Percentiles rank a stretch among this genome's conserved stretches.
phyloP scores from a whole-genome alignment of 805 yeast species.

The Ogataea zsoltii region DNA sequence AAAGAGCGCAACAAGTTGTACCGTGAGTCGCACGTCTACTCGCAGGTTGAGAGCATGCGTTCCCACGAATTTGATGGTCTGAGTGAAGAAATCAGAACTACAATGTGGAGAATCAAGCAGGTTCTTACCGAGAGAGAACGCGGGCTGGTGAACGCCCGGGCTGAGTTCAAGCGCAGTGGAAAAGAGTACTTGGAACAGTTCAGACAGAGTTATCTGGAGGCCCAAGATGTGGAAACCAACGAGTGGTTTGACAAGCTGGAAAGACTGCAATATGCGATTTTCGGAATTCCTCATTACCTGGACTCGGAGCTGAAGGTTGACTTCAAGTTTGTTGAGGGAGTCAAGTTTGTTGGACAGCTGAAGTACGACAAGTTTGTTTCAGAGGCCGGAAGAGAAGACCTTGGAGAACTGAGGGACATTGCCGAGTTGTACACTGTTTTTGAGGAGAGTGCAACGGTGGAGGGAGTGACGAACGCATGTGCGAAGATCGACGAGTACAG shows the following conservation, averaged over 20 bases:
- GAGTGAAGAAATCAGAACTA: slow-evolving; percentile 49
- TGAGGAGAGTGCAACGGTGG: slow-evolving; percentile 37
- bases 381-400: slow-evolving; percentile 39
- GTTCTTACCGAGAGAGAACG: slow-evolving; percentile 84
- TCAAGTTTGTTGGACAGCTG: slow-evolving; percentile 66
- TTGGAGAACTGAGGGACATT: slow-evolving; percentile 42
- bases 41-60: slow-evolving; percentile 36
- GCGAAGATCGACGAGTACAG: slow-evolving; percentile 37
- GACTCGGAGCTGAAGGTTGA: slow-evolving; percentile 61
- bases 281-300: slow-evolving; percentile 76
- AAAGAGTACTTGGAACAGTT: slow-evolving; percentile 56
- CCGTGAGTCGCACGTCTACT: slow-evolving; percentile 67
- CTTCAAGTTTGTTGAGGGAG: slow-evolving; percentile 62
- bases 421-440: slow-evolving; percentile 38
- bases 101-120: slow-evolving; percentile 82
- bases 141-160: slow-evolving; percentile 61
- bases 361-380: slow-evolving; percentile 54
- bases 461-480: slow-evolving; percentile 37
- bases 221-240: slow-evolving; percentile 52
- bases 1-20: slow-evolving; percentile 79
- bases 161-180: slow-evolving; percentile 45
- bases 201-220: slow-evolving; percentile 53
- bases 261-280: slow-evolving; percentile 78
- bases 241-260: slow-evolving; percentile 68
- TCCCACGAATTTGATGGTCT: slow-evolving; percentile 22